A percentile compares a stretch with the other conserved stretches of the same genome.
Evolutionary conservation across 768 basidiomycete species (phyloP).

Genomic region (Dioszegia hungarica): DNA sequence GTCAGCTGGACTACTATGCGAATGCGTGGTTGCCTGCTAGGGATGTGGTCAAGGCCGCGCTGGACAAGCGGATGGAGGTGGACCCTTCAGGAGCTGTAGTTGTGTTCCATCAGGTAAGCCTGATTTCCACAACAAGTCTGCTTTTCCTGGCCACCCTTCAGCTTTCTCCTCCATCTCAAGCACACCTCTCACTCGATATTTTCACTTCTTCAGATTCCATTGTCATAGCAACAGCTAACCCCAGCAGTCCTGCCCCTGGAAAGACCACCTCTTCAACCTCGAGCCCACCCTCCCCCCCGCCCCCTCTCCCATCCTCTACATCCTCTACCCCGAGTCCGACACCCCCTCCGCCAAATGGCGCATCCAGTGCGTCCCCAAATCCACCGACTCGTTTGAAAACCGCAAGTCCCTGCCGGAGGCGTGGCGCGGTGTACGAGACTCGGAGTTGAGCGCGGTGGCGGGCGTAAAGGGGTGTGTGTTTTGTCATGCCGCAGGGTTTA

Average conservation of each 20-base stretch:
- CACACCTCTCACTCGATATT: no score
- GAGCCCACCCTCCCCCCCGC: slow-evolving; percentile 58
- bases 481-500: slow-evolving; percentile 93
- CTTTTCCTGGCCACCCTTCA: no score
- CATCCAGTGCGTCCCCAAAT: slow-evolving; percentile 80
- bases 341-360: slow-evolving; percentile 69
- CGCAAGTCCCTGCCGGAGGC: slow-evolving; percentile 85
- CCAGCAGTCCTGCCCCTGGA: slow-evolving; percentile 47
- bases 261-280: slow-evolving; percentile 88
- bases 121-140: no score
- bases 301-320: slow-evolving; percentile 65
- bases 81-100: slow-evolving; percentile 74
- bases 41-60: slow-evolving; percentile 64
- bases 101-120: slow-evolving; percentile 63
- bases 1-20: slow-evolving; percentile 71
- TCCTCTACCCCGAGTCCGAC: slow-evolving; percentile 76
- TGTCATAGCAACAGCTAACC: no score
- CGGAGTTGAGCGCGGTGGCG: slow-evolving; percentile 64
- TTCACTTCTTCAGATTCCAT: no score
- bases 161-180: no score
- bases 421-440: slow-evolving; percentile 90
- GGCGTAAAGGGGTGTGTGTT: slow-evolving; percentile 83
- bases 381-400: slow-evolving; percentile 79
- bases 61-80: slow-evolving; percentile 57
- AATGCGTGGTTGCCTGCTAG: slow-evolving; percentile 91